These are phyloP conservation scores for Raffaelea albimanens DNA, from an alignment of 2,329 filamentous ascomycete genomes.

Conservation along the genomic window DNA sequence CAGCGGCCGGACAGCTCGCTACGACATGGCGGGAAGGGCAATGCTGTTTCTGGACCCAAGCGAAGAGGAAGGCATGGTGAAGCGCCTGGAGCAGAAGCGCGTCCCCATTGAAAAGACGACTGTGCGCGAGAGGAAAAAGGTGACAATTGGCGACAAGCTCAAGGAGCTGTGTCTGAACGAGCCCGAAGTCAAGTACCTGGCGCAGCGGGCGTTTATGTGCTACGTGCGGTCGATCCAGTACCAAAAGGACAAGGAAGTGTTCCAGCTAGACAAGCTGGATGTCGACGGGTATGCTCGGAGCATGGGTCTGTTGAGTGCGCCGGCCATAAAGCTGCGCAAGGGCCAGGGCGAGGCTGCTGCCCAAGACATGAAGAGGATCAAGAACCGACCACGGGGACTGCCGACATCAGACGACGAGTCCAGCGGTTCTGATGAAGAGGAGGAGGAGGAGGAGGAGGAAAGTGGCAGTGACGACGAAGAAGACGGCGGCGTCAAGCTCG, in stretches of 20 bases:
- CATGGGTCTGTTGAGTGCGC: conserved; percentile 80
- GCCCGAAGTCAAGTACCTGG: conserved; percentile 85
- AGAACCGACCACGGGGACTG: conserved; percentile 69
- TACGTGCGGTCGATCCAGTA: conserved; percentile 79
- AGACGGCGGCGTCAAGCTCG: conserved; percentile 4
- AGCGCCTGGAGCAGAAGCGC: conserved; percentile 76
- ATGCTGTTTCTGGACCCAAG: conserved; percentile 87
- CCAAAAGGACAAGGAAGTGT: conserved; percentile 86
- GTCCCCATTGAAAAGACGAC: conserved; percentile 83
- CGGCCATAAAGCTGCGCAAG: conserved; percentile 87
- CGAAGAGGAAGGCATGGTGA: conserved; percentile 87
- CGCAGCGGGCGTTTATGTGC: conserved; percentile 89
- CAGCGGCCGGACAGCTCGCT: conserved; percentile 88
- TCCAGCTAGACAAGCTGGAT: conserved; percentile 73
- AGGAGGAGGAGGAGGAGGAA: conserved; percentile 21
- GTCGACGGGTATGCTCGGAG: conserved; percentile 80
- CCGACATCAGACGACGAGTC: conserved; percentile 55
- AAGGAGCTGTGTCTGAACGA: conserved; percentile 97
- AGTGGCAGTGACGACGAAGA: background rate
- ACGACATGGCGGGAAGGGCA: conserved; percentile 76
- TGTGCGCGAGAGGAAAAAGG: conserved; percentile 80
- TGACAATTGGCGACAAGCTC: conserved; percentile 72
- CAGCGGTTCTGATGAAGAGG: conserved; percentile 31
- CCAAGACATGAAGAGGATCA: conserved; percentile 74
- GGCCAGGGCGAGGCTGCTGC: conserved; percentile 31